Conservation (phyloP, 352 stramenopile genomes). For the Phytopythium mirpurense region DNA sequence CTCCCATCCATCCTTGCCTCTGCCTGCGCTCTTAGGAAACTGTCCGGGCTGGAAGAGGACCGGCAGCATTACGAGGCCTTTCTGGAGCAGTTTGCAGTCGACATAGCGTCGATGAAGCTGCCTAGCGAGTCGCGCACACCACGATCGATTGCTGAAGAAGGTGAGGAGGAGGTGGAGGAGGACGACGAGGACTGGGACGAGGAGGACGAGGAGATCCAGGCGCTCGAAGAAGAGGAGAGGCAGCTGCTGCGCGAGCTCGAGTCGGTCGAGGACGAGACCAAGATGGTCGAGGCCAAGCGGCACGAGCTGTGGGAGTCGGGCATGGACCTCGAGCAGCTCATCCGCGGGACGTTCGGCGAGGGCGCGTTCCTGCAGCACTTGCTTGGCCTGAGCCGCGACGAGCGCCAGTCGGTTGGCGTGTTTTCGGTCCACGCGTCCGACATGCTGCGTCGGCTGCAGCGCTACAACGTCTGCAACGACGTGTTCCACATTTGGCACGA, state of each 20-base stretch:
- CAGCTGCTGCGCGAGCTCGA: slow-evolving; percentile 47
- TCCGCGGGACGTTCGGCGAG: slow-evolving; percentile 67
- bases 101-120: not conserved
- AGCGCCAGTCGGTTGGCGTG: slow-evolving; percentile 67
- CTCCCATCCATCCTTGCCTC: too few relatives aligned
- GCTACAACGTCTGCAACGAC: slow-evolving; percentile 89
- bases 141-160: slow-evolving; percentile 6
- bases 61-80: slow-evolving; percentile 52
- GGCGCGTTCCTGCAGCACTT: slow-evolving; percentile 76
- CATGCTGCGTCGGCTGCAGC: slow-evolving; percentile 69
- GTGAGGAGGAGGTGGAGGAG: slow-evolving; percentile 25
- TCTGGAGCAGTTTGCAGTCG: slow-evolving; percentile 33
- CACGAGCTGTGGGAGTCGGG: slow-evolving; percentile 71
- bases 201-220: slow-evolving; percentile 41
- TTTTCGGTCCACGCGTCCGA: slow-evolving; percentile 80
- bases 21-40: too few relatives aligned
- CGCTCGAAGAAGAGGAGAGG: slow-evolving; percentile 59
- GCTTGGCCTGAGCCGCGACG: slow-evolving; percentile 61
- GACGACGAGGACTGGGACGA: slow-evolving; percentile 29
- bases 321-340: slow-evolving; percentile 61
- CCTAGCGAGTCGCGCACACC: not conserved
- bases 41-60: slow-evolving; percentile 40
- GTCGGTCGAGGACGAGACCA: slow-evolving; percentile 50
- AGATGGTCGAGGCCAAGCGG: slow-evolving; percentile 45
- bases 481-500: slow-evolving; percentile 92